phyloP scores from a whole-genome alignment of 805 yeast genomes.

The Wickerhamomyces alni region DNA sequence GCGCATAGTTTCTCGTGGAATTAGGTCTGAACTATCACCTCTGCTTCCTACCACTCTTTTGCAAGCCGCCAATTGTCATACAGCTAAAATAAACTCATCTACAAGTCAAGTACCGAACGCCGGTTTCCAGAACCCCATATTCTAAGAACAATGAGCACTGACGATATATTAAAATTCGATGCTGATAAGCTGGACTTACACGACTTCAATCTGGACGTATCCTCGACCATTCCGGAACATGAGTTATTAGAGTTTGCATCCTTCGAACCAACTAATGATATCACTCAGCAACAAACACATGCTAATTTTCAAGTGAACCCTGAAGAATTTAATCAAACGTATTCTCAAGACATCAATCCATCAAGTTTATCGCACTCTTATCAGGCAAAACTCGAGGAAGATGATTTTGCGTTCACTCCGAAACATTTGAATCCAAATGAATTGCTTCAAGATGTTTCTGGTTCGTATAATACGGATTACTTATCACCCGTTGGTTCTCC shows the following conservation, averaged over 20 bases:
- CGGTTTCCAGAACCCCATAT: neutral
- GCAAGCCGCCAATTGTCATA: too few species aligned
- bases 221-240: slow-evolving; percentile 24
- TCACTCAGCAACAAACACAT: slow-evolving; percentile 2
- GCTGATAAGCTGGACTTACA: slow-evolving; percentile 16
- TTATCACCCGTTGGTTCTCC: slow-evolving; percentile 19
- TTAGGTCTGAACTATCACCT: too few species aligned
- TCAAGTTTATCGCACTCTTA: neutral
- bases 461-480: slow-evolving; percentile 12
- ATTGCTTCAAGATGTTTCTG: slow-evolving; percentile 2
- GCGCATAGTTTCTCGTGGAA: too few species aligned
- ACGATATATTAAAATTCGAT: slow-evolving; percentile 20
- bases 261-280: neutral
- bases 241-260: slow-evolving; percentile 20
- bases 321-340: neutral
- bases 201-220: slow-evolving; percentile 20
- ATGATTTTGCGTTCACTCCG: neutral
- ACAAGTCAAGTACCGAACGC: too few species aligned
- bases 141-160: slow-evolving; percentile 12
- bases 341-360: neutral
- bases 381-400: neutral
- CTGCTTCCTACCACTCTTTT: too few species aligned
- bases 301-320: neutral
- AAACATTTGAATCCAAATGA: slow-evolving; percentile 8
- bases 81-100: too few species aligned